These are phyloP conservation scores for Aspergillus sp. DNA, from an alignment of 2,329 filamentous ascomycete species.

Conservation along the genomic window DNA sequence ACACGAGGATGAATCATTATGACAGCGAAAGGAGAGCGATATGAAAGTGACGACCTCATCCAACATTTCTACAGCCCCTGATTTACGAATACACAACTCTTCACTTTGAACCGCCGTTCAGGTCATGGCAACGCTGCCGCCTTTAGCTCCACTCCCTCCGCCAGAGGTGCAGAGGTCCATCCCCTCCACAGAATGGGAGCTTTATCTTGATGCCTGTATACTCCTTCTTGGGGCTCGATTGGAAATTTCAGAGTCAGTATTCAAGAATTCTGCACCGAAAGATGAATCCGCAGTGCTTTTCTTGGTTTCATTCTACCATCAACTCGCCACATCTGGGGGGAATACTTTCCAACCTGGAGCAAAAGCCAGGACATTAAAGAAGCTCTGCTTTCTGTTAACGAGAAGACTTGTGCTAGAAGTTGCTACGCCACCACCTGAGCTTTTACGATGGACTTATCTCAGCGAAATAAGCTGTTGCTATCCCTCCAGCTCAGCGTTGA, in stretches of 20 bases:
- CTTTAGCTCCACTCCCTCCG: slow-evolving; percentile 76
- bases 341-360: slow-evolving; percentile 26
- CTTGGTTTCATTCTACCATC: slow-evolving; percentile 64
- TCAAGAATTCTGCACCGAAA: slow-evolving; percentile 51
- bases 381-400: slow-evolving; percentile 63
- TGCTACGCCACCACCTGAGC: slow-evolving; percentile 41
- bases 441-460: slow-evolving; percentile 68
- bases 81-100: neutral
- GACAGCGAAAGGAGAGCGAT: neutral
- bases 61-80: neutral
- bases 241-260: slow-evolving; percentile 56
- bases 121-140: slow-evolving; percentile 58
- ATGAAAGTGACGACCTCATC: neutral
- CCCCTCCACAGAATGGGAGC: slow-evolving; percentile 70
- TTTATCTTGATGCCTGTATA: slow-evolving; percentile 75
- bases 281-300: slow-evolving; percentile 64
- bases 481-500: slow-evolving; percentile 60
- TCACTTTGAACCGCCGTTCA: slow-evolving; percentile 18
- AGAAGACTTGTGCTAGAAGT: slow-evolving; percentile 55
- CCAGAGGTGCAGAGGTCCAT: slow-evolving; percentile 66
- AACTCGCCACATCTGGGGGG: slow-evolving; percentile 47
- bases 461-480: slow-evolving; percentile 68
- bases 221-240: slow-evolving; percentile 66
- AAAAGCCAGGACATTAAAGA: slow-evolving; percentile 56
- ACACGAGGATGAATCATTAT: slow-evolving; percentile 5